A percentile compares a stretch with the other conserved stretches of the same genome.
Evolutionary conservation across 257 asterid species (phyloP).

Genomic region (Petunia axillaris): DNA sequence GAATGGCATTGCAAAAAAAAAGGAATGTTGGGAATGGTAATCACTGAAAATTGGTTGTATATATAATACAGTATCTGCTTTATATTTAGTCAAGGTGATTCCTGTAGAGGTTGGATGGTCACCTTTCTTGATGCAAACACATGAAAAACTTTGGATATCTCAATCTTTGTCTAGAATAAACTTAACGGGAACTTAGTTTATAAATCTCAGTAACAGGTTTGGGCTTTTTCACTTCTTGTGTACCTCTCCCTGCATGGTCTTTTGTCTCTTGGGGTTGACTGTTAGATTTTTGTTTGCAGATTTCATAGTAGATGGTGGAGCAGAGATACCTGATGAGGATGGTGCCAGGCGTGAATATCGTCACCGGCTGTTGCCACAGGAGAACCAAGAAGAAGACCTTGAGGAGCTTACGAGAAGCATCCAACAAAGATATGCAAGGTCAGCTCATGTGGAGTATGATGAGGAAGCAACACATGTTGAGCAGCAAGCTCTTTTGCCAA

Average conservation of each 20-base stretch:
- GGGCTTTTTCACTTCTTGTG: background rate
- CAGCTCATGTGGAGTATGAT: conserved; percentile 65
- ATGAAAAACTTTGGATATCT: too few relatives aligned
- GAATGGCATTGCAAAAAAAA: too few relatives aligned
- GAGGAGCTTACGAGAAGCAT: conserved; percentile 25
- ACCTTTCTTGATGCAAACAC: too few relatives aligned
- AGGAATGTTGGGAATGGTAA: too few relatives aligned
- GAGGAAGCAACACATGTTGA: conserved; percentile 97
- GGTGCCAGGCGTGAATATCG: conserved; percentile 63
- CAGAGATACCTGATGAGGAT: conserved; percentile 68
- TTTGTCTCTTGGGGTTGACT: background rate
- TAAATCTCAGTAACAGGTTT: background rate
- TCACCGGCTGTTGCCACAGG: conserved; percentile 76
- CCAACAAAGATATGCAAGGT: conserved; percentile 26
- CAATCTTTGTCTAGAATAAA: background rate
- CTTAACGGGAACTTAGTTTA: background rate
- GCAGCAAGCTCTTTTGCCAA: conserved; percentile 94
- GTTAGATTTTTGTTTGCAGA: conserved; percentile 14
- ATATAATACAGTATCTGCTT: too few relatives aligned
- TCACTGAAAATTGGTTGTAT: too few relatives aligned
- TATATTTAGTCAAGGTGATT: too few relatives aligned
- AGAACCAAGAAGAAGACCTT: conserved; percentile 24
- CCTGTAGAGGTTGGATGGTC: too few relatives aligned
- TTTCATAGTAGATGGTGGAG: conserved; percentile 25
- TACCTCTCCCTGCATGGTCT: too few relatives aligned